Evolutionary conservation across 768 basidiomycete species (phyloP), one percentile per base, ranked within the genome.

Genomic region (Lepiota venenata): DNA sequence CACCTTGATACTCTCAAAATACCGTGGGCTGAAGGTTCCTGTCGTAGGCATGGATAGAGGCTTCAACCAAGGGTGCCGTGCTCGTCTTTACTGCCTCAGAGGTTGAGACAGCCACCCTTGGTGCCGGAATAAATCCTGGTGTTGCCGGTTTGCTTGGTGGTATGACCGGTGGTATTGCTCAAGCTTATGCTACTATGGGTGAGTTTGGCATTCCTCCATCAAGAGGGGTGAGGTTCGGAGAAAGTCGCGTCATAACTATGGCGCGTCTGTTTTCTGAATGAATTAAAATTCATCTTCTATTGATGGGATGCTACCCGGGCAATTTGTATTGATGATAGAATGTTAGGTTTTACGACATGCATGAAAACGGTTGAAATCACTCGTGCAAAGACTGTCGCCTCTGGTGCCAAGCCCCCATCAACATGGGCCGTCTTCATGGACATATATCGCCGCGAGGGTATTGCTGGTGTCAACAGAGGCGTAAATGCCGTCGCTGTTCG

Each of bases 101-200:
- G 70, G 88, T 98, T 32, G 94, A 98, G 70, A 81, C 83, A 15
- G 79, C 80, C 16, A 72, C 76, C 16, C 75, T 84, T 43, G 60
- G 66, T 8, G 74, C 88, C 64, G 93, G 93, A 9, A 71, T 95
- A 56, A 88, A 78, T 63, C 87, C 93, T 27, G 93, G 86, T 21
- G 76, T 78, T 41, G 89, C 90, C 54, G 97, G 97, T 61, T 79
- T 98, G 61, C 71, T 98, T 47, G 97, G 97, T 59, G 97, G 97
- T 59, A 98, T 98, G 91, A 88, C 90, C 11, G 97, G 97, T 65
- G 97, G 97, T 78, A 74, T 98, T 61, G 92, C 89, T 39, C 97
- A 99, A 73, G 96, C 97, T 25, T 99, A 99, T 67, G 95, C 94
- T 57, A 98, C 97, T n/a, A 98, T 99, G 95, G 97, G 97, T 95